Conservation (phyloP, 306 rosid species). For the Quercus engelmannii region DNA sequence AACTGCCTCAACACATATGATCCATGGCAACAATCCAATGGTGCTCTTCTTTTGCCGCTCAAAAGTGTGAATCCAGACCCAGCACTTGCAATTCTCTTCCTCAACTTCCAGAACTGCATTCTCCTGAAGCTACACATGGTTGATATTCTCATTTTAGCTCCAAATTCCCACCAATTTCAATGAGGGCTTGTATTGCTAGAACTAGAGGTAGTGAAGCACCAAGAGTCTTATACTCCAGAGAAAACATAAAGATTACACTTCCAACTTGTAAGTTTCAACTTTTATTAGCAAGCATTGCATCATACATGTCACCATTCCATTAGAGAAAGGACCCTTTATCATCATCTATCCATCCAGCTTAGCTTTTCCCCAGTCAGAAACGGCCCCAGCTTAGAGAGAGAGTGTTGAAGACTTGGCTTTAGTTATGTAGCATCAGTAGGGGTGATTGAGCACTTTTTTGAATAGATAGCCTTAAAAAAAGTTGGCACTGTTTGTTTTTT, state of each 20-base stretch:
- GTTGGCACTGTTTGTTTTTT: conserved; percentile 15
- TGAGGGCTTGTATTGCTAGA: conserved; percentile 10
- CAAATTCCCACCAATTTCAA: conserved; percentile 15
- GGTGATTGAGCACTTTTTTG: conserved; percentile 19
- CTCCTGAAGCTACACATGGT: conserved; percentile 35
- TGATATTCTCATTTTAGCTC: conserved; percentile 43
- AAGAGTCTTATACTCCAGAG: conserved; percentile 12
- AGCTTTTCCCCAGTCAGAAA: conserved; percentile 28
- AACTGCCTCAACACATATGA: conserved; percentile 36
- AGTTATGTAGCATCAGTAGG: conserved; percentile 42
- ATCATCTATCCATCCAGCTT: conserved; percentile 27
- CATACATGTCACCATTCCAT: conserved; percentile 28
- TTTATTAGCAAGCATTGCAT: neutral
- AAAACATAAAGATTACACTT: conserved; percentile 25
- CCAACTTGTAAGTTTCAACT: conserved; percentile 4
- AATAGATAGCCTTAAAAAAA: conserved; percentile 21
- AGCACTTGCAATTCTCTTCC: conserved; percentile 36
- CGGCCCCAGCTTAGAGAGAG: conserved; percentile 35
- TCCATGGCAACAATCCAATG: conserved; percentile 29
- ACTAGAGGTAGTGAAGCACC: neutral
- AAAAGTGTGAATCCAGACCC: conserved; percentile 51
- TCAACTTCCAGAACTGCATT: conserved; percentile 36
- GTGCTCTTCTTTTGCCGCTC: conserved; percentile 21
- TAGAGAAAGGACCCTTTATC: conserved; percentile 39
- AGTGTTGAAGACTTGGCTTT: conserved; percentile 26